These are phyloP conservation scores for Vigna unguiculata DNA, from an alignment of 306 rosid species.

Conservation along the genomic window DNA sequence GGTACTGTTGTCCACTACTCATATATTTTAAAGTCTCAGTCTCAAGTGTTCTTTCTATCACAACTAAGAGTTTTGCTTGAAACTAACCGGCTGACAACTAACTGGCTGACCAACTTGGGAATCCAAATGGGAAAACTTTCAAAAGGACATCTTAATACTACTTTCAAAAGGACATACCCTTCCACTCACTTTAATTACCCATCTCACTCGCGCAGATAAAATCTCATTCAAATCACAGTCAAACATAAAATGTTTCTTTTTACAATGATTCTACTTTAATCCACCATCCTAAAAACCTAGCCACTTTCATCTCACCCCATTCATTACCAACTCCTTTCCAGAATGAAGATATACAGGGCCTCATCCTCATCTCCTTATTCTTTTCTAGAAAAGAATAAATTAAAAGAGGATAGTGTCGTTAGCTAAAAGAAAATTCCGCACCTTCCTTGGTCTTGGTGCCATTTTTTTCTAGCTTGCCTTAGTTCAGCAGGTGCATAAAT, in stretches of 20 bases:
- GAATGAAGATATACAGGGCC: background rate
- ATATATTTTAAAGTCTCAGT: no score
- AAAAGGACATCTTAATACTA: conserved; percentile 39
- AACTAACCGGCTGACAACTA: no score
- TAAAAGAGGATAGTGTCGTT: no score
- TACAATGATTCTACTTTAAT: background rate
- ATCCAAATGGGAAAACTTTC: conserved; percentile 7
- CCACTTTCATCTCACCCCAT: background rate
- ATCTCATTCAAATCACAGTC: background rate
- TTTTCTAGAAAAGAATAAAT: background rate
- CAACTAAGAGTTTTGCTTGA: no score
- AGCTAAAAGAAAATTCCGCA: no score
- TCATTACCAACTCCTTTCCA: conserved; percentile 27
- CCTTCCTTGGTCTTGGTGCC: no score
- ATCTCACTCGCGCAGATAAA: conserved; percentile 14
- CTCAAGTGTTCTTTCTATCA: no score
- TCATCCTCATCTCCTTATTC: background rate
- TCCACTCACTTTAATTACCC: conserved; percentile 43
- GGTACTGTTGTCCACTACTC: no score
- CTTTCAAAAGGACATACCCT: conserved; percentile 38
- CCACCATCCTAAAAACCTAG: background rate
- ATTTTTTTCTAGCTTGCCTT: no score
- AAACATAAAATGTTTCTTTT: background rate
- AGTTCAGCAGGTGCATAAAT: no score
- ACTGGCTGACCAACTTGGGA: no score